Conservation (phyloP, 2,329 filamentous ascomycete species). For the Cladosporium colombiae region DNA sequence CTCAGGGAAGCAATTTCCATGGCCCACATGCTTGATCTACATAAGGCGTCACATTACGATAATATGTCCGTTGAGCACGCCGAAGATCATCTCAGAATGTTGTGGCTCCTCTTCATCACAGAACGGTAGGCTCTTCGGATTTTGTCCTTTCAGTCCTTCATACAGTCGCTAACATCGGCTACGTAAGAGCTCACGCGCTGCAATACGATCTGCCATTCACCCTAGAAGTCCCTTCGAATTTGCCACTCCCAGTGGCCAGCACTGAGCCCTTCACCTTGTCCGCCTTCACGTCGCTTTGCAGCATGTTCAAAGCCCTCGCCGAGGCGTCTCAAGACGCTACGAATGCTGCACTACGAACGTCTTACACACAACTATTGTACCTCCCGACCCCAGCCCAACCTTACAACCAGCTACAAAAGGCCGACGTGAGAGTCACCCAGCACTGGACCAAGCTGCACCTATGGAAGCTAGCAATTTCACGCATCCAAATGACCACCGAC, state of each 20-base stretch:
- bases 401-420: conserved; percentile 43
- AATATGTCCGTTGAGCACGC: not conserved
- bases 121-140: conserved; percentile 16
- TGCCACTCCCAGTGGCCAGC: conserved; percentile 9
- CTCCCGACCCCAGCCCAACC: conserved; percentile 9
- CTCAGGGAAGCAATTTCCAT: conserved; percentile 24
- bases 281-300: conserved; percentile 24
- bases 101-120: conserved; percentile 27
- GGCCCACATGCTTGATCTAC: conserved; percentile 23
- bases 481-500: conserved; percentile 26
- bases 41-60: conserved; percentile 22
- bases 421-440: conserved; percentile 52
- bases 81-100: conserved; percentile 16
- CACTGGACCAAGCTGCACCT: conserved; percentile 53
- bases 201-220: conserved; percentile 21
- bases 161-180: not conserved
- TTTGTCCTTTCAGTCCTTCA: not conserved
- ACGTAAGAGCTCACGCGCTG: conserved; percentile 20
- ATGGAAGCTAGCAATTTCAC: conserved; percentile 54
- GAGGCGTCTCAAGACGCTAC: conserved; percentile 3
- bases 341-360: not conserved
- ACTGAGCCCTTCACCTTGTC: conserved; percentile 8
- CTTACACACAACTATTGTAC: conserved; percentile 15
- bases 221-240: conserved; percentile 9
- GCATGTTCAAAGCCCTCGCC: conserved; percentile 22